A percentile compares a stretch with the other conserved stretches of the same genome.
Evolutionary conservation across 805 yeast species (phyloP).

Genomic region (Pichia exigua): DNA sequence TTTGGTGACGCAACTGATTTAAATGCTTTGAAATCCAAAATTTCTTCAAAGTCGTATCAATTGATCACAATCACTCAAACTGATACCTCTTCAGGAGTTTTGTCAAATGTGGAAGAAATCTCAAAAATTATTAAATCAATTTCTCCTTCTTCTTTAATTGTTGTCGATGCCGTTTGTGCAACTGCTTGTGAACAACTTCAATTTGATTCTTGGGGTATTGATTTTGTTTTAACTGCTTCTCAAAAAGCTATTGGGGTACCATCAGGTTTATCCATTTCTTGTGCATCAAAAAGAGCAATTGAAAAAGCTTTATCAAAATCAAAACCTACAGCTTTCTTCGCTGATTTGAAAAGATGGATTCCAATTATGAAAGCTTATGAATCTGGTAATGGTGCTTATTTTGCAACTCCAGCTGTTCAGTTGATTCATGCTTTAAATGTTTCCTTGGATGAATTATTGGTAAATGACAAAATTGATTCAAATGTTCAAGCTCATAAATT

Average conservation of each 20-base stretch:
- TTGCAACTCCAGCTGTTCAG: constrained; percentile 96
- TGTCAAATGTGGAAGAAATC: constrained; percentile 59
- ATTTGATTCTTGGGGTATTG: constrained; percentile 86
- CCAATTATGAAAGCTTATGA: constrained; percentile 88
- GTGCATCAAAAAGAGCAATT: constrained; percentile 70
- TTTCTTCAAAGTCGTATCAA: constrained; percentile 41
- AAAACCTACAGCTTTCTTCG: constrained; percentile 50
- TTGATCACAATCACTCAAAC: constrained; percentile 87
- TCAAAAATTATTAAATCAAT: constrained; percentile 50
- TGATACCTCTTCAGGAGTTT: constrained; percentile 94
- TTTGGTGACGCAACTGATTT: constrained; percentile 66
- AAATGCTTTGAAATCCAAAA: constrained; percentile 45
- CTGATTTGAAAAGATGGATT: constrained; percentile 74
- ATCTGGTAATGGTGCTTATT: constrained; percentile 69
- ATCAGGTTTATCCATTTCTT: constrained; percentile 77
- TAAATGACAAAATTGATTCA: constrained; percentile 36
- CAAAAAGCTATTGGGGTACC: constrained; percentile 96
- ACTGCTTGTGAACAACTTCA: constrained; percentile 81
- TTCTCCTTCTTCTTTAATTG: constrained; percentile 73
- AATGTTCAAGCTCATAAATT: constrained; percentile 58
- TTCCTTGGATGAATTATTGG: constrained; percentile 63
- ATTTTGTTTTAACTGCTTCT: constrained; percentile 83
- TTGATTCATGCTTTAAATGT: constrained; percentile 72
- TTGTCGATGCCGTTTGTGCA: constrained; percentile 95
- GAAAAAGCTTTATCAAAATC: constrained; percentile 43